A percentile compares a stretch with the other conserved stretches of the same genome.
phyloP scores from a whole-genome alignment of 331 rosid genomes.

The Erythrophleum ivorense region DNA sequence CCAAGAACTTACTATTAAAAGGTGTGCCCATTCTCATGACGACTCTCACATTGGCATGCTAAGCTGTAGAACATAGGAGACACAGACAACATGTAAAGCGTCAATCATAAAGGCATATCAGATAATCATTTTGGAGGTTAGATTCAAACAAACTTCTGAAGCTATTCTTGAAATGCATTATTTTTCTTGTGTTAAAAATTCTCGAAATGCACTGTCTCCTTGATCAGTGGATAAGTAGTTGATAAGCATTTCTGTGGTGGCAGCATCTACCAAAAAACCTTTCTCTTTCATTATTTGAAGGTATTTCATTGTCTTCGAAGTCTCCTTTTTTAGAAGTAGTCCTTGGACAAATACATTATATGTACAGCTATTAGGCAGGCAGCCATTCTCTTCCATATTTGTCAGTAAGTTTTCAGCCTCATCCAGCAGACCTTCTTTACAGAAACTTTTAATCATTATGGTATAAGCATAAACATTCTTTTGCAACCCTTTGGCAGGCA shows the following conservation, averaged over 20 bases:
- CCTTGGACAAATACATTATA: constrained; percentile 55
- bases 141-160: constrained; percentile 15
- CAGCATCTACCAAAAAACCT: constrained; percentile 46
- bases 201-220: constrained; percentile 32
- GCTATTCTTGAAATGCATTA: constrained; percentile 31
- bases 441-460: constrained; percentile 51
- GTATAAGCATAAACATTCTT: constrained; percentile 43
- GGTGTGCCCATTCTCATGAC: not conserved
- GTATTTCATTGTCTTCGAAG: constrained; percentile 41
- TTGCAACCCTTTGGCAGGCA: constrained; percentile 52
- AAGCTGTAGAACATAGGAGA: not conserved
- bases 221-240: constrained; percentile 37
- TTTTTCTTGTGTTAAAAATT: constrained; percentile 40
- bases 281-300: constrained; percentile 44
- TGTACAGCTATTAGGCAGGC: constrained; percentile 38
- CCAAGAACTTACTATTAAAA: not conserved
- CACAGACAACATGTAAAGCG: not conserved
- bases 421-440: constrained; percentile 43
- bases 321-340: constrained; percentile 40
- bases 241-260: constrained; percentile 48
- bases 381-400: constrained; percentile 45
- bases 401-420: constrained; percentile 44
- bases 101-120: not conserved
- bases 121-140: not conserved
- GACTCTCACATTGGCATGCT: not conserved